Percentiles rank a stretch among this genome's conserved stretches.
Conservation (phyloP, 176 grass and related monocot species). For the Oryza officinalis region DNA sequence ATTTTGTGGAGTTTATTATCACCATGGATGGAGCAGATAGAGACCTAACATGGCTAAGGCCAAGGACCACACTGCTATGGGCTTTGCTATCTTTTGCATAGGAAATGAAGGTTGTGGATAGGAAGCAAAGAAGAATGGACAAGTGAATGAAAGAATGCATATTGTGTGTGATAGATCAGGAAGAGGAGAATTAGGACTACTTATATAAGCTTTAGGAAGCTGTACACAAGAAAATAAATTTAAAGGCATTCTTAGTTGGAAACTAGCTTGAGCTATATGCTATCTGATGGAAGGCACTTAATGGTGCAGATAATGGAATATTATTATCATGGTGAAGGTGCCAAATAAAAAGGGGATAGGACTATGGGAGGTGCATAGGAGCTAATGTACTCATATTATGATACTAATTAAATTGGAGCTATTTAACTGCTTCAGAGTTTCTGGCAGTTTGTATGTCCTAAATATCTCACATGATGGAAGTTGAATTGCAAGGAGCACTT, state of each 20-base stretch:
- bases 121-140: constrained; percentile 17
- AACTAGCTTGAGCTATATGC: neutral
- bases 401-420: neutral
- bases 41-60: constrained; percentile 46
- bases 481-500: constrained; percentile 27
- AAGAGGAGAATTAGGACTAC: constrained; percentile 1
- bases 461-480: constrained; percentile 12
- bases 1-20: constrained; percentile 24
- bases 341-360: constrained; percentile 2
- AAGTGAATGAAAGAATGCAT: constrained; percentile 33
- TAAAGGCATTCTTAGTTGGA: constrained; percentile 21
- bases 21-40: constrained; percentile 31
- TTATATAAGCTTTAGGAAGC: constrained; percentile 46
- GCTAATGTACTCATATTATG: neutral
- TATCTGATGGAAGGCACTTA: constrained; percentile 8
- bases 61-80: constrained; percentile 38
- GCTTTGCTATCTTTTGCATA: constrained; percentile 13
- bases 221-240: neutral
- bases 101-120: neutral
- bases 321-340: neutral
- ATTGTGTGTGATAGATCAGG: constrained; percentile 8
- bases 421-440: constrained; percentile 12
- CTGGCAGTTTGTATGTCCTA: neutral
- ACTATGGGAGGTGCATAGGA: neutral
- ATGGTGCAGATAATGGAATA: neutral